Evolutionary conservation across 2,329 filamentous ascomycete genomes (phyloP), one percentile per base, ranked within the genome.

Genomic region (Colletotrichum scovillei): DNA sequence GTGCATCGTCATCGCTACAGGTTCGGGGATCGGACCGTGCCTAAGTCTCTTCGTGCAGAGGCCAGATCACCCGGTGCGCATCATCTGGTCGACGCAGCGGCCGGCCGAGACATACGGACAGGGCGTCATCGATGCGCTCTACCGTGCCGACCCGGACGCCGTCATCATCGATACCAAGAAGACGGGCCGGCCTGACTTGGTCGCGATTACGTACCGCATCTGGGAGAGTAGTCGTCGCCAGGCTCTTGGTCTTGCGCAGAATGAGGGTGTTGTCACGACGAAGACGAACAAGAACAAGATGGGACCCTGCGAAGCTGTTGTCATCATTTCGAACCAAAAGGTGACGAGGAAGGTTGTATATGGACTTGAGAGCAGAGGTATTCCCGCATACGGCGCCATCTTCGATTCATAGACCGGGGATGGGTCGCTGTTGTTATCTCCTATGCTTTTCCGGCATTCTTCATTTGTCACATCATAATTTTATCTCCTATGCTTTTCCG

Each of bases 371-470:
- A 87, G 85, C 49, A 86, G 91, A 68, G 92, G 92, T 0, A 81
- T 94, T 8, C 87, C 90, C 2, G 92, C 92, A 9, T 95, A 89
- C 82, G 93, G 93, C 7, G 92, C 93, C 9, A 93, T 95, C 77
- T 95, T 92, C 84, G 93, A 95, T 74, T 85, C 84, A 63, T 85
- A 56, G 49, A 16, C 24, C 12, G 11, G n/a, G 4, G 7, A 6
- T 5, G 42, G 6, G 32, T 4, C 24, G 38, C 9, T 8, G 19
- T n/a, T 22, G 22, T 32, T 32, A 32, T 4, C 30, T 32, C 9
- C 8, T 63, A 12, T 35, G 11, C 32, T 63, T 63, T 26, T 63
- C 49, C 49, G 38, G 26, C 6, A 26, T 24, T 24, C 22, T 52
- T 22, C 1, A 49, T 22, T 52, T 22, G 59, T 16, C 24, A 32